Percentiles rank a stretch among this genome's conserved stretches.
Conservation (phyloP, 805 yeast genomes). For the Metschnikowia rubicola region DNA sequence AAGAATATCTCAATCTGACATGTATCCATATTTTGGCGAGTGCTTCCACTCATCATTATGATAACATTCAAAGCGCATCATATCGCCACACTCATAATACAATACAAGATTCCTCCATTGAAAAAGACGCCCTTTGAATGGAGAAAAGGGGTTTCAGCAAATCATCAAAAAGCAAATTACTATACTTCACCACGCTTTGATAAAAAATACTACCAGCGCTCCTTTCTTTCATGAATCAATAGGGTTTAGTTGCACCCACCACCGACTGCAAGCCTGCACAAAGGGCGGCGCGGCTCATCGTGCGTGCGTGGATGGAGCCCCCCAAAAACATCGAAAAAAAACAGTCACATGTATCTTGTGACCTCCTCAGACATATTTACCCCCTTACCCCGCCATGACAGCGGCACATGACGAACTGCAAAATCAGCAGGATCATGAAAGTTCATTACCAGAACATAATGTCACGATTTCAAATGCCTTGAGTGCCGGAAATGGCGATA, state of each 20-base stretch:
- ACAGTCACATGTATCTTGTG: slow-evolving; percentile 22
- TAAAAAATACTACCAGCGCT: neutral
- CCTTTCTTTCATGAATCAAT: neutral
- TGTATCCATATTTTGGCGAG: too few species aligned
- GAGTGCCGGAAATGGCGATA: neutral
- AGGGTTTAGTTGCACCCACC: neutral
- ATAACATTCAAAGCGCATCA: too few species aligned
- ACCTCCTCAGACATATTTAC: slow-evolving; percentile 9
- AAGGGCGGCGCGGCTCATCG: neutral
- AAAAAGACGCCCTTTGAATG: too few species aligned
- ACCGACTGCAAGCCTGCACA: neutral
- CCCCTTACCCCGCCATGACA: slow-evolving; percentile 10
- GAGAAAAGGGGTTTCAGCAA: too few species aligned
- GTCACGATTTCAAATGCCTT: neutral
- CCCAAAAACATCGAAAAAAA: slow-evolving; percentile 9
- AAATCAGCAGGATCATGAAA: slow-evolving; percentile 3
- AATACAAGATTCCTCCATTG: too few species aligned
- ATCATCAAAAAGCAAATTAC: too few species aligned
- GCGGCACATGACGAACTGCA: slow-evolving; percentile 3
- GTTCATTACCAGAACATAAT: neutral
- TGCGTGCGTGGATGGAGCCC: neutral
- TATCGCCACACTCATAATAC: too few species aligned
- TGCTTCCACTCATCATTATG: too few species aligned
- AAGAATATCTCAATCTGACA: too few species aligned
- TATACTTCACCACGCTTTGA: too few species aligned